Evolutionary conservation across 1,284 basidiomycete genomes (phyloP), one percentile per base, ranked within the genome.

Genomic region (Moesziomyces sp.): DNA sequence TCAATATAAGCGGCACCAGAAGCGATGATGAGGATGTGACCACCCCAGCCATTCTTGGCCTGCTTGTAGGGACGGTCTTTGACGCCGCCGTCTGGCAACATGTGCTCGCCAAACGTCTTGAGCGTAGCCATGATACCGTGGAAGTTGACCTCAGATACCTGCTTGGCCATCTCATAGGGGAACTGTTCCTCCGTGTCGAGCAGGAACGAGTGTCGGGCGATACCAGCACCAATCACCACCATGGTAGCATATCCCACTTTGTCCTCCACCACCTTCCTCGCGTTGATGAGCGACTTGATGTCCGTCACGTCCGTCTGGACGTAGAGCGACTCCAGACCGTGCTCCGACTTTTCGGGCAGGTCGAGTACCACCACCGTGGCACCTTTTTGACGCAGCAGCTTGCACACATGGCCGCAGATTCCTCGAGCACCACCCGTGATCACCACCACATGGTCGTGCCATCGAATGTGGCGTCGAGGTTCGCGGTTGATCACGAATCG

Each of bases 81-180:
- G 34, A 65, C 59, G 16, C 66, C 66, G 35, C 66, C 70, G 24
- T 76, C 74, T 3, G 75, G 68, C 14, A 79, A 49, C 64, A 79
- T 67, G 58, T 78, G 69, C 26, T 76, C 65, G n/a, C 77, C 71
- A 42, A 79, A 77, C n/a, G 77, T 52, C 49, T 78, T 78, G 23
- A 77, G 62, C 26, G 61, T 63, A 5, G 62, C 71, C 51, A 69
- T 56, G 11, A 74, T 47, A 24, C 77, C 76, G 52, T 70, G 63
- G 38, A 76, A 60, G 60, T 79, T 79, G 53, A 79, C 75, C 18
- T 77, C 72, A 10, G 58, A 61, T 0, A 77, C 59, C 30, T 71
- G 59, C 52, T 64, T 74, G 9, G 68, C 60, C 13, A 51, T 45
- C 21, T 65, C 49, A 55, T 61, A 48, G 5, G 77, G 65, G 58